Evolutionary conservation across 2,329 filamentous ascomycete genomes (phyloP), one percentile per base, ranked within the genome.

Genomic region (Aureobasidium sp.): DNA sequence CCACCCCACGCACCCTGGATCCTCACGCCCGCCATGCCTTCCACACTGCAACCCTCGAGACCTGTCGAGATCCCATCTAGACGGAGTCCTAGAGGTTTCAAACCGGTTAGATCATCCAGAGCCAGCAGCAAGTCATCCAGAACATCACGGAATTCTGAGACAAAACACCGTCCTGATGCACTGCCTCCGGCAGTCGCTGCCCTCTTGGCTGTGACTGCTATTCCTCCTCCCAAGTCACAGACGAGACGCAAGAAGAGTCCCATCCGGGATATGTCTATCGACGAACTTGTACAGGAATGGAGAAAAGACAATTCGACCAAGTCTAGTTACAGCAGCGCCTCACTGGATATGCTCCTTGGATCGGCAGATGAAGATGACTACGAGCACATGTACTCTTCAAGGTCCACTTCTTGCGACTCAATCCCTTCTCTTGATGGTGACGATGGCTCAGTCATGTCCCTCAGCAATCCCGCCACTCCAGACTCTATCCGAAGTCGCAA

Each of bases 341-440:
- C 79, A 29, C 73, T 86, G 66, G 82, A 84, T 63, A 69, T 84
- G 34, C 74, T 87, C 29, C 73, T 87, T 46, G 83, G 82, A 48
- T 79, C 81, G 34, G 77, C 80, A 2, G 81, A 83, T 50, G 78
- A 81, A 48, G 66, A 70, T 3, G 67, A 72, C 68, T 63, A 79
- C 74, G 75, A 80, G 26, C 73, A 65, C 51, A 75, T 78, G 61
- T 74, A 77, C 65, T 79, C 77, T 7, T 74, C 76, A 1, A 73
- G 80, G 59, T 85, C 83, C 1, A 73, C 81, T 20, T 86, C 84
- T 2, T 80, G 77, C 66, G 82, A 84, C n/a, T 85, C 83, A 0
- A 75, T 84, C 59, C 80, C 82, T 0, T 83, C 81, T 1, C 74
- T 84, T 15, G 77, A 78, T 36, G 72, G 68, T 1, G 75, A 81